Evolutionary conservation across 768 basidiomycete species (phyloP), one percentile per base, ranked within the genome.

Genomic region (Pulveroboletus sp.): DNA sequence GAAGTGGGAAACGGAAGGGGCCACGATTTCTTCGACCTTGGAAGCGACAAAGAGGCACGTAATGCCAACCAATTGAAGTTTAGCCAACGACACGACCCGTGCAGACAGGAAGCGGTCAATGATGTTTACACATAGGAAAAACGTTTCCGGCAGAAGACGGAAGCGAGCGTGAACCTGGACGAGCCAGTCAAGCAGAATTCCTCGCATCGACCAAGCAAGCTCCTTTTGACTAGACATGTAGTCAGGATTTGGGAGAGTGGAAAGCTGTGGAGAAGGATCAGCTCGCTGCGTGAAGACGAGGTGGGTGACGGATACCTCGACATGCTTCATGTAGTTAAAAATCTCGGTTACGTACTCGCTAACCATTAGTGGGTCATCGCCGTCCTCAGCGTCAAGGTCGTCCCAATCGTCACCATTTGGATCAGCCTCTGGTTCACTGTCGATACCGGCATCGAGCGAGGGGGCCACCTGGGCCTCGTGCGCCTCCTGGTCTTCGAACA

Each of bases 331-430:
- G 71, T 99, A 98, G 48, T 87, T 74, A 72, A 94, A 94, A 52
- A 98, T 94, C 50, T 98, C 97, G 21, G 75, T 75, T 43, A 97
- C 94, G 62, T 99, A 99, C 69, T 97, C 92, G 71, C 86, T 87
- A 56, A 97, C 94, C 94, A 97, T 97, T 51, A 91, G 75, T 13
- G 95, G 97, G 62, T 99, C 95, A 42, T 94, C 92, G 45, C 74
- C 81, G 64, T 97, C 94, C 19, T 94, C 93, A 1, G 81, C 83
- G 55, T 97, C 94, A 14, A 98, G 78, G 61, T 98, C 95, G 25
- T 88, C 88, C 94, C 93, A 98, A 63, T 77, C 72, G 61, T 72
- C 56, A 53, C 75, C 75, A 47, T 86, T 74, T 4, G 83, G 84
- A 55, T 86, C 84, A 5, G 80, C 84, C 62, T 88, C 88, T 4